These are phyloP conservation scores for Arthrocladium fulminans DNA, from an alignment of 2,329 filamentous ascomycete genomes.

Conservation along the genomic window DNA sequence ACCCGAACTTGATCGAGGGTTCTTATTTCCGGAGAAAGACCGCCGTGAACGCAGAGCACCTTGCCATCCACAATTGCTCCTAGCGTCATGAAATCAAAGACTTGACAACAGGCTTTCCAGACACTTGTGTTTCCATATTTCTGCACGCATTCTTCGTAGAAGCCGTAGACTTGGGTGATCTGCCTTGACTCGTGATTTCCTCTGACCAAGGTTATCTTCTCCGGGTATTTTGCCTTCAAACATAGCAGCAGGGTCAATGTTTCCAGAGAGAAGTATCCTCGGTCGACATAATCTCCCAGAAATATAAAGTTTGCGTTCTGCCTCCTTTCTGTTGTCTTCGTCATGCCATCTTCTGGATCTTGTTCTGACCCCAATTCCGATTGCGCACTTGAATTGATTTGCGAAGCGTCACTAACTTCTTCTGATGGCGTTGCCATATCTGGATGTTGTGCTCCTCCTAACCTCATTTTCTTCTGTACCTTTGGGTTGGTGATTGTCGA, in stretches of 20 bases:
- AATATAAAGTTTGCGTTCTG: slow-evolving; percentile 61
- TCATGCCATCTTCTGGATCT: slow-evolving; percentile 28
- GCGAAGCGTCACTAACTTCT: slow-evolving; percentile 36
- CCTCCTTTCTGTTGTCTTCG: slow-evolving; percentile 39
- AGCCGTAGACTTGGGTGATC: slow-evolving; percentile 70
- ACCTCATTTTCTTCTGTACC: slow-evolving; percentile 73
- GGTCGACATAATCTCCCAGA: slow-evolving; percentile 64
- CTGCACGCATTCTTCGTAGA: slow-evolving; percentile 68
- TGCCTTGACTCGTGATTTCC: slow-evolving; percentile 70
- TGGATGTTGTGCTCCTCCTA: slow-evolving; percentile 20
- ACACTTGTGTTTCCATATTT: slow-evolving; percentile 71
- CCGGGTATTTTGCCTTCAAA: slow-evolving; percentile 49
- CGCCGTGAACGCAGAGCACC: slow-evolving; percentile 64
- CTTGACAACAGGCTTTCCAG: slow-evolving; percentile 71
- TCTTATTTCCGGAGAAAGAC: slow-evolving; percentile 62
- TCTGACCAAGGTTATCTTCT: slow-evolving; percentile 62
- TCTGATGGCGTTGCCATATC: slow-evolving; percentile 14
- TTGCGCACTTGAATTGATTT: slow-evolving; percentile 39
- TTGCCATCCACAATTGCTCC: slow-evolving; percentile 66
- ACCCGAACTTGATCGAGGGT: slow-evolving; percentile 68
- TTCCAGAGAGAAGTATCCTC: slow-evolving; percentile 65
- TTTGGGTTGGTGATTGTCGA: slow-evolving; percentile 82
- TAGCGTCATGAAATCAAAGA: slow-evolving; percentile 68
- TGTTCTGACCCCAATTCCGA: slow-evolving; percentile 28
- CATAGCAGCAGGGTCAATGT: slow-evolving; percentile 56